phyloP scores from a whole-genome alignment of 225 moss, liverwort and hornwort species.

The Sphagnum tenellum region DNA sequence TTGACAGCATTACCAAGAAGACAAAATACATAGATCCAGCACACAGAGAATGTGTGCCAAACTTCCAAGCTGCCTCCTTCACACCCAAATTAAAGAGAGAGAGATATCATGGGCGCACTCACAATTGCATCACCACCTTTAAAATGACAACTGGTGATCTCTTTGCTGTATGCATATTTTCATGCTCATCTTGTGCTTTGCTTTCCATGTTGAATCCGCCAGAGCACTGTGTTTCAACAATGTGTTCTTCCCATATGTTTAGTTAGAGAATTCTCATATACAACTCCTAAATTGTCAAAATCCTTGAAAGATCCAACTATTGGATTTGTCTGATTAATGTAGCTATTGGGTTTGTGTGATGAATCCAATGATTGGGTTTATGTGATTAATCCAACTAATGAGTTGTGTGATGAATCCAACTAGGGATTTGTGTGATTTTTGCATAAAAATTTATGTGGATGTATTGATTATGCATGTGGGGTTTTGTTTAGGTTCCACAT shows the following conservation, averaged over 20 bases:
- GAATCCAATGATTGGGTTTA: not conserved
- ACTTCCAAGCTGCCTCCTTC: conserved; percentile 26
- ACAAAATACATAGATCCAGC: conserved; percentile 32
- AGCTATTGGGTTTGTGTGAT: not conserved
- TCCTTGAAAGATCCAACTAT: not conserved
- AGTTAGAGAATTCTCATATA: not conserved
- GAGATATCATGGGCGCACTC: conserved; percentile 27
- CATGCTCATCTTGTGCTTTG: not conserved
- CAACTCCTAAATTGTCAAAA: not conserved
- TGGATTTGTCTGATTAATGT: not conserved
- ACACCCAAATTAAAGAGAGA: conserved; percentile 15
- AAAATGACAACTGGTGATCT: conserved; percentile 5
- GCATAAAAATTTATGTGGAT: no score
- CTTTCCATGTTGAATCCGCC: not conserved
- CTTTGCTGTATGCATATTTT: conserved; percentile 12
- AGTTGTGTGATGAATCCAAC: no score
- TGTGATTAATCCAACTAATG: not conserved
- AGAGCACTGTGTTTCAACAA: not conserved
- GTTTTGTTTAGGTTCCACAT: conserved; percentile 14
- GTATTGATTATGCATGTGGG: not conserved
- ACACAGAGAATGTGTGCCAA: conserved; percentile 15
- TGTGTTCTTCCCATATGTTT: not conserved
- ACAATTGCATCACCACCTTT: conserved; percentile 14
- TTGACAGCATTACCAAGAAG: conserved; percentile 23
- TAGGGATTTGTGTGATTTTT: no score